A percentile compares a stretch with the other conserved stretches of the same genome.
phyloP scores from a whole-genome alignment of 768 basidiomycete genomes.

The Rhodotorula graminis region DNA sequence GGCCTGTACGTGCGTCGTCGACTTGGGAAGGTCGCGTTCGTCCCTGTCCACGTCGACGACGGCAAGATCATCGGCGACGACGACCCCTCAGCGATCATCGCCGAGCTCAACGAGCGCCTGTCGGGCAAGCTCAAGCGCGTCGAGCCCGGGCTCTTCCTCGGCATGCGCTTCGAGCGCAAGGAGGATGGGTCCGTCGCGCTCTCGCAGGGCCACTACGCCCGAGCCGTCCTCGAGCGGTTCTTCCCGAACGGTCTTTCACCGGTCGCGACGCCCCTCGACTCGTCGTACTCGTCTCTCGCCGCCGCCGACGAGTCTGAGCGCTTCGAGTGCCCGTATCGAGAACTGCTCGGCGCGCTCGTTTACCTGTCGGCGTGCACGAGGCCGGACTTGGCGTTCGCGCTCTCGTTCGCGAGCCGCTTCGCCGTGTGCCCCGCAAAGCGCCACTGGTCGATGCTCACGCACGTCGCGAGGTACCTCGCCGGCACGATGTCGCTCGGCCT shows the following conservation, averaged over 20 bases:
- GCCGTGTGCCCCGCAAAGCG: background rate
- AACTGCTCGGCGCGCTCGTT: slow-evolving; percentile 28
- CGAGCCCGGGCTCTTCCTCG: background rate
- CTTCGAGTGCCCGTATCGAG: background rate
- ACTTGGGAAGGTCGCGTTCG: background rate
- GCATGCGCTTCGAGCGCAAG: background rate
- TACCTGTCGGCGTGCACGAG: slow-evolving; percentile 43
- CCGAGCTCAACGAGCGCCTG: background rate
- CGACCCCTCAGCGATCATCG: background rate
- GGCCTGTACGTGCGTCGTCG: background rate
- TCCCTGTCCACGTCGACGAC: slow-evolving; percentile 6
- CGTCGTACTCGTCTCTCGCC: too few relatives aligned
- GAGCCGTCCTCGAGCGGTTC: slow-evolving; percentile 45
- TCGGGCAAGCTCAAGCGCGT: background rate
- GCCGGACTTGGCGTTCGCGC: slow-evolving; percentile 46
- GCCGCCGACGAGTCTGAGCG: background rate
- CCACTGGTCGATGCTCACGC: slow-evolving; percentile 41
- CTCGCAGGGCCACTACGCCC: slow-evolving; percentile 43
- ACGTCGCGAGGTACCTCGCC: slow-evolving; percentile 50
- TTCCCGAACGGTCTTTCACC: slow-evolving; percentile 43
- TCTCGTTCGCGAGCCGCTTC: slow-evolving; percentile 6
- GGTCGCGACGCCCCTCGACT: slow-evolving; percentile 47
- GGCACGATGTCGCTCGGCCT: slow-evolving; percentile 39
- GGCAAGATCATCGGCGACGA: background rate
- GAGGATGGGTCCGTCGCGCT: background rate